phyloP scores from a whole-genome alignment of 148 eudicot genomes.

The Fagopyrum esculentum region DNA sequence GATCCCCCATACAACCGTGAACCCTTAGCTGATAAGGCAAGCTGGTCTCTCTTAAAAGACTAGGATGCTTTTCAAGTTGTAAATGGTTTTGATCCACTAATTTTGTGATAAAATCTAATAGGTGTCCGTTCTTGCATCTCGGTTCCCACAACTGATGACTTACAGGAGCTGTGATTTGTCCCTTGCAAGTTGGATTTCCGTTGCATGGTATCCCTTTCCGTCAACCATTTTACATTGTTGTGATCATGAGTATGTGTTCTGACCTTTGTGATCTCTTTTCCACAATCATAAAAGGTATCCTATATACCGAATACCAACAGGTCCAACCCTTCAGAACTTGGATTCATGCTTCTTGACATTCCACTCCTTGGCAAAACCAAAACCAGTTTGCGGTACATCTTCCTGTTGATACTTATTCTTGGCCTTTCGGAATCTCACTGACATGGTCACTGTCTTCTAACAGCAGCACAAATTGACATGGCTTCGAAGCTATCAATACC shows the following conservation, averaged over 20 bases:
- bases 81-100: not conserved
- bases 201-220: conserved; percentile 66
- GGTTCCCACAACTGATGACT: conserved; percentile 54
- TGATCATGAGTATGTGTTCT: not conserved
- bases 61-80: too few species aligned
- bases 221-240: not conserved
- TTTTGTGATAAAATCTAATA: conserved; percentile 19
- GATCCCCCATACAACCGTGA: conserved; percentile 69
- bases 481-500: conserved; percentile 53
- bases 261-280: not conserved
- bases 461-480: conserved; percentile 30
- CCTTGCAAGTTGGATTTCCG: conserved; percentile 84
- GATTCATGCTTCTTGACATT: conserved; percentile 95
- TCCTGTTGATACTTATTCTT: not conserved
- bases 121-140: conserved; percentile 63
- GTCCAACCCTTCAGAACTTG: conserved; percentile 85
- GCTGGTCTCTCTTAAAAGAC: conserved; percentile 12
- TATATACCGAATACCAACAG: conserved; percentile 85
- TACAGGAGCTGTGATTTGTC: conserved; percentile 75
- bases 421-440: not conserved
- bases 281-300: conserved; percentile 52
- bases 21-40: conserved; percentile 89
- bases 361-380: conserved; percentile 75
- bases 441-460: not conserved
- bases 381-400: conserved; percentile 40